Conservation (phyloP, 2,329 filamentous ascomycete species). For the Claviceps pazoutovae region DNA sequence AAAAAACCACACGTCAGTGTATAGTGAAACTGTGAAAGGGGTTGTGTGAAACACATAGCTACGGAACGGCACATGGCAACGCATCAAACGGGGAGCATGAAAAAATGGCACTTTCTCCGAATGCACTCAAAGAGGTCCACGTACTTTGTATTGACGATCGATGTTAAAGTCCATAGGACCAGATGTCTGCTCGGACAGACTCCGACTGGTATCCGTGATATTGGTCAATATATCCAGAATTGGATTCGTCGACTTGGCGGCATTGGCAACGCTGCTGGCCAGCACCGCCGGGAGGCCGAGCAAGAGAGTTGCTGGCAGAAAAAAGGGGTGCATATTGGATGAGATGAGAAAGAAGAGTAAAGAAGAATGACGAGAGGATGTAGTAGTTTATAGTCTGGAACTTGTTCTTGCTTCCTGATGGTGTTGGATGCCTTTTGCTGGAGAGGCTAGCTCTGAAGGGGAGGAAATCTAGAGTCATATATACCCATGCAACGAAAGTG, state of each 20-base stretch:
- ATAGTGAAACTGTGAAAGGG: too few relatives aligned
- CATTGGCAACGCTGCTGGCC: background rate
- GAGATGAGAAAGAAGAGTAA: background rate
- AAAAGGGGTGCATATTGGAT: background rate
- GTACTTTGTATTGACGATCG: background rate
- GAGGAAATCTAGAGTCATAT: too few relatives aligned
- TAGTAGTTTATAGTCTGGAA: background rate
- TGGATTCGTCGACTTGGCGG: background rate
- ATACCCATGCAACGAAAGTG: too few relatives aligned
- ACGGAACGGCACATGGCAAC: too few relatives aligned
- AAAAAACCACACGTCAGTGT: background rate
- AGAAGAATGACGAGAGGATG: background rate
- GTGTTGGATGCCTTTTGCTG: too few relatives aligned
- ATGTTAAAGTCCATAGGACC: background rate
- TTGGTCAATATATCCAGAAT: background rate
- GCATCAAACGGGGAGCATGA: too few relatives aligned
- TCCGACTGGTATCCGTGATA: background rate
- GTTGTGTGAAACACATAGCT: too few relatives aligned
- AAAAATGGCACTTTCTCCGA: too few relatives aligned
- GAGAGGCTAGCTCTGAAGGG: too few relatives aligned
- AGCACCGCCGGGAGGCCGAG: background rate
- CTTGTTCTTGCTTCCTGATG: too few relatives aligned
- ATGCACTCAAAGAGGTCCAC: too few relatives aligned
- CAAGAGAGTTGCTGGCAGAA: background rate
- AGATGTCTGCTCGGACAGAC: background rate